Percentiles rank a stretch among this genome's conserved stretches.
These are phyloP conservation scores for Vigna nakashimae DNA, from an alignment of 306 rosid genomes.

Conservation along the genomic window DNA sequence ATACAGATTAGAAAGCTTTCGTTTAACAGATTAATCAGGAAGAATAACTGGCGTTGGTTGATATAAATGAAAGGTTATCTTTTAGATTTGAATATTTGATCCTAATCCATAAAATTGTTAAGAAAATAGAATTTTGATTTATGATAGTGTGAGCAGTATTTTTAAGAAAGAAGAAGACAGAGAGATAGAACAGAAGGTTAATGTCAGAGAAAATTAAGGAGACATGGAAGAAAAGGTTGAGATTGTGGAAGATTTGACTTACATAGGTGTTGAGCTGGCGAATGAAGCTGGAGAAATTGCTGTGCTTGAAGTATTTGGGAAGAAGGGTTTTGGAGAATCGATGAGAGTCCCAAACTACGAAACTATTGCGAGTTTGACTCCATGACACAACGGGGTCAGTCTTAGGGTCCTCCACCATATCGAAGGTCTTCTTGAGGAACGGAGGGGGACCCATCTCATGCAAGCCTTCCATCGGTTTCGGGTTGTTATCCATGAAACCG, in stretches of 20 bases:
- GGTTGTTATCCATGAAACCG: conserved; percentile 43
- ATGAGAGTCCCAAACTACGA: conserved; percentile 85
- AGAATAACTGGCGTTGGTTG: too few relatives aligned
- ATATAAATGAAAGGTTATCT: too few relatives aligned
- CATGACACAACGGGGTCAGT: conserved; percentile 85
- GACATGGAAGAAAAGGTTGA: background rate
- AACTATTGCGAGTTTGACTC: conserved; percentile 69
- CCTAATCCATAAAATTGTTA: background rate
- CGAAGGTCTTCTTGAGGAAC: conserved; percentile 82
- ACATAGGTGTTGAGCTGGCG: conserved; percentile 98
- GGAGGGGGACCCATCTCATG: conserved; percentile 78
- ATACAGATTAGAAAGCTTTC: too few relatives aligned
- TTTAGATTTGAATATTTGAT: too few relatives aligned
- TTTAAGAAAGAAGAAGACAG: background rate
- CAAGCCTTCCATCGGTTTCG: conserved; percentile 81
- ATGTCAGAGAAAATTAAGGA: background rate
- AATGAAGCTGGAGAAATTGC: conserved; percentile 93
- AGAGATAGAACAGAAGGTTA: background rate
- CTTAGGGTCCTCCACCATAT: conserved; percentile 87
- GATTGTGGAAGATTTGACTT: conserved; percentile 17
- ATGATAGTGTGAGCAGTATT: background rate
- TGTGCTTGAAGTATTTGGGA: conserved; percentile 84
- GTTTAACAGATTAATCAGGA: too few relatives aligned
- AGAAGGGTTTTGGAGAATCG: conserved; percentile 75
- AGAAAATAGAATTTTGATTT: background rate